Percentiles rank a stretch among this genome's conserved stretches.
Evolutionary conservation across 148 eudicot genomes (phyloP).

Genomic region (Persicaria tinctoria): DNA sequence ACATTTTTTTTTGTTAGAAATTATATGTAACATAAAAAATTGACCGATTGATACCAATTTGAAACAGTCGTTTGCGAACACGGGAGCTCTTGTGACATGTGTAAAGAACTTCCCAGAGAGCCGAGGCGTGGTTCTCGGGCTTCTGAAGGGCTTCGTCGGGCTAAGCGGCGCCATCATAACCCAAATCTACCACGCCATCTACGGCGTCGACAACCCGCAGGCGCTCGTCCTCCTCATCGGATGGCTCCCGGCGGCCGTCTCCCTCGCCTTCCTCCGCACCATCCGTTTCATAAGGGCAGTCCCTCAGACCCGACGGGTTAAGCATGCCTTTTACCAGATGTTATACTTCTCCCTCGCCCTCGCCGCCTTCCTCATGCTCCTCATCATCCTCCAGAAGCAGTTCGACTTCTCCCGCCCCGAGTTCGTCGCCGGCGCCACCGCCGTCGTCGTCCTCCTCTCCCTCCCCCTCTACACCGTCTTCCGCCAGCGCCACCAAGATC

Average conservation of each 20-base stretch:
- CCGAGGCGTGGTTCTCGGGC: slow-evolving; percentile 30
- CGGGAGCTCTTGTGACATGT: slow-evolving; percentile 40
- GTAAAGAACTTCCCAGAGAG: slow-evolving; percentile 45
- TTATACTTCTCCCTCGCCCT: slow-evolving; percentile 34
- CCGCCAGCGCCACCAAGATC: slow-evolving; percentile 1
- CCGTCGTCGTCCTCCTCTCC: slow-evolving; percentile 19
- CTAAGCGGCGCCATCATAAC: slow-evolving; percentile 38
- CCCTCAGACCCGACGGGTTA: slow-evolving; percentile 20
- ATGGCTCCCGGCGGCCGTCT: slow-evolving; percentile 36
- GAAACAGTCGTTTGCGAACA: slow-evolving; percentile 29
- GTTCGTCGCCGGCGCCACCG: slow-evolving; percentile 23
- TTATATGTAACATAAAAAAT: too few relatives aligned
- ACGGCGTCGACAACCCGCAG: slow-evolving; percentile 20
- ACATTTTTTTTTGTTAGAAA: too few relatives aligned
- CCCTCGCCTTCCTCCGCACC: slow-evolving; percentile 26
- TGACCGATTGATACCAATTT: too few relatives aligned
- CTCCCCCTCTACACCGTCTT: slow-evolving; percentile 26
- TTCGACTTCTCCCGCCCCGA: slow-evolving; percentile 17
- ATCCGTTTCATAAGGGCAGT: slow-evolving; percentile 23
- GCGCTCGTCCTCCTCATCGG: slow-evolving; percentile 35
- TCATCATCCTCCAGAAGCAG: slow-evolving; percentile 29
- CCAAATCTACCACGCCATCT: slow-evolving; percentile 31
- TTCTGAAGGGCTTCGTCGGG: slow-evolving; percentile 33
- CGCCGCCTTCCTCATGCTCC: slow-evolving; percentile 33
- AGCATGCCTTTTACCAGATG: slow-evolving; percentile 29